Conservation (phyloP, 2,329 filamentous ascomycete species). For the Penicillium psychrosexuale region DNA sequence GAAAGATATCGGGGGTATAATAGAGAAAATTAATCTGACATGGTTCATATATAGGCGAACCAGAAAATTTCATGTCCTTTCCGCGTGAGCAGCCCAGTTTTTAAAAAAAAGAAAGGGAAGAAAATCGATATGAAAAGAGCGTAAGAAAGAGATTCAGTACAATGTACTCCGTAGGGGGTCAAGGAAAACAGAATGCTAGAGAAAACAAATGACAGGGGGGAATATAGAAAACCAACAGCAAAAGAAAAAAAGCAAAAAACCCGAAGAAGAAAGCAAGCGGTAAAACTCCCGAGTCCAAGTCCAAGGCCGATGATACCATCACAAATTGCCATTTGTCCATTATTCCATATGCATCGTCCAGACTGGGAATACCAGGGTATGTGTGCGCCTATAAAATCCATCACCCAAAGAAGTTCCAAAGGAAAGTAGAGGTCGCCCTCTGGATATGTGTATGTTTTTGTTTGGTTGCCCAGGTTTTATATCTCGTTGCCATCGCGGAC, state of each 20-base stretch:
- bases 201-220: slow-evolving; percentile 16
- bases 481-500: not conserved
- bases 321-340: slow-evolving; percentile 12
- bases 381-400: slow-evolving; percentile 12
- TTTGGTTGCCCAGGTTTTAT: slow-evolving; percentile 6
- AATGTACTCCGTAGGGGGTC: slow-evolving; percentile 10
- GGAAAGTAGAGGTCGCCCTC: slow-evolving; percentile 26
- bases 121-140: slow-evolving; percentile 9
- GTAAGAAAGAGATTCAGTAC: slow-evolving; percentile 10
- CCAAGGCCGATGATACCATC: slow-evolving; percentile 3
- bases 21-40: slow-evolving; percentile 14
- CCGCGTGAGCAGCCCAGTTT: slow-evolving; percentile 24
- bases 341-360: slow-evolving; percentile 5
- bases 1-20: slow-evolving; percentile 12
- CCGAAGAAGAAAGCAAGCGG: slow-evolving; percentile 3
- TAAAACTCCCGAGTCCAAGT: slow-evolving; percentile 8
- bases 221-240: slow-evolving; percentile 13
- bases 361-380: not conserved
- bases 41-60: slow-evolving; percentile 10
- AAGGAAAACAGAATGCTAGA: slow-evolving; percentile 13
- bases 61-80: slow-evolving; percentile 18
- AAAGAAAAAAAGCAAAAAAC: slow-evolving; percentile 7
- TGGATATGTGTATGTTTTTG: slow-evolving; percentile 19
- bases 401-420: slow-evolving; percentile 8
- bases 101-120: slow-evolving; percentile 5